Percentiles rank a stretch among this genome's conserved stretches.
phyloP scores from a whole-genome alignment of 495 filamentous ascomycete genomes.

The Penicillium pancosmium region DNA sequence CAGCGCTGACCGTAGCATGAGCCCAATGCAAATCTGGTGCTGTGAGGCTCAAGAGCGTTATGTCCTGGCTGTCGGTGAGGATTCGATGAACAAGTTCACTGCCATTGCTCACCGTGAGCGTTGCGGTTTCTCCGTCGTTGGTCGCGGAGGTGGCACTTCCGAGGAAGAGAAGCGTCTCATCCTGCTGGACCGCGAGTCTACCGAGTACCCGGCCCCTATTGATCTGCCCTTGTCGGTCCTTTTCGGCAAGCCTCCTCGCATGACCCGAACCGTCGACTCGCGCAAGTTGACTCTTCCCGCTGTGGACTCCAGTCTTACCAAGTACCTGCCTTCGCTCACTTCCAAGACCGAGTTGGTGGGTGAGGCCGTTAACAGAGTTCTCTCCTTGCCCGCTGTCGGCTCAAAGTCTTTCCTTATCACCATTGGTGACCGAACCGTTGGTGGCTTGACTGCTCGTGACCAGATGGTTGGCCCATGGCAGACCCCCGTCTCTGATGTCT shows the following conservation, averaged over 20 bases:
- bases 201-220: conserved; percentile 75
- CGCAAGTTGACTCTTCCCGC: conserved; percentile 66
- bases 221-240: conserved; percentile 89
- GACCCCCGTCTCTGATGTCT: conserved; percentile 90
- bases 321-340: conserved; percentile 62
- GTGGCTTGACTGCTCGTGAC: conserved; percentile 84
- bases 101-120: conserved; percentile 84
- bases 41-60: conserved; percentile 96
- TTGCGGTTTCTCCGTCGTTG: conserved; percentile 92
- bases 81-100: conserved; percentile 79
- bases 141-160: conserved; percentile 65
- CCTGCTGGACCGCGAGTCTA: conserved; percentile 79
- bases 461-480: conserved; percentile 98
- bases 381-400: conserved; percentile 84
- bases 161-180: conserved; percentile 71
- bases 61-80: conserved; percentile 78
- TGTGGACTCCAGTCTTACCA: conserved; percentile 70
- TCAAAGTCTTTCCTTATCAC: conserved; percentile 98
- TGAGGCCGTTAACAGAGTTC: conserved; percentile 77
- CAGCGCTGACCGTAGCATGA: conserved; percentile 86
- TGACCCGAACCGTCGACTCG: conserved; percentile 78
- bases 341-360: conserved; percentile 65
- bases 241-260: conserved; percentile 87
- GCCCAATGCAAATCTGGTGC: conserved; percentile 95
- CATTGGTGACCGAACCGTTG: conserved; percentile 90